Evolutionary conservation across 2,329 filamentous ascomycete species (phyloP).

Genomic region (Fusarium sp.): DNA sequence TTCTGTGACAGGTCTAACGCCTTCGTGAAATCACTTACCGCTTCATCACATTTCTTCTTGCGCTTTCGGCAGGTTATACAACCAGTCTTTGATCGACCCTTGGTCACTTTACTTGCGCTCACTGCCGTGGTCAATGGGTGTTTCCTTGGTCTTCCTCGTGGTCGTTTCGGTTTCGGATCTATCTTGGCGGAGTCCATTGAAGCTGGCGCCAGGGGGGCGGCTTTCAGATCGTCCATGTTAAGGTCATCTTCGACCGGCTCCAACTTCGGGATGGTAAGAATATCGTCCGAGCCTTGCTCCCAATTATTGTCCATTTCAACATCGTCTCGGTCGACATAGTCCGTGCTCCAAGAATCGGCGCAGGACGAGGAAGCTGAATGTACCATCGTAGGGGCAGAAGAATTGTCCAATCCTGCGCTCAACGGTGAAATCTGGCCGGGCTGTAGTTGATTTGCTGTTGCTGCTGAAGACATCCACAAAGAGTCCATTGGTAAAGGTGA

Average conservation of each 20-base stretch:
- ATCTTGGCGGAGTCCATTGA: conserved; percentile 35
- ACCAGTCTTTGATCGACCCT: conserved; percentile 77
- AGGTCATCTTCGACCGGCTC: conserved; percentile 68
- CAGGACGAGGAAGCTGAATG: conserved; percentile 60
- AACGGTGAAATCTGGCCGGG: conserved; percentile 64
- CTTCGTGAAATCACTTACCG: conserved; percentile 40
- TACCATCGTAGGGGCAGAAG: conserved; percentile 54
- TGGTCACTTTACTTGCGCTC: conserved; percentile 75
- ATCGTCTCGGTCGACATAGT: conserved; percentile 53
- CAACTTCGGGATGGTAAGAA: conserved; percentile 62
- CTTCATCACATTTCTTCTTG: conserved; percentile 79
- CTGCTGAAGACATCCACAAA: conserved; percentile 43
- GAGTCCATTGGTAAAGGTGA: conserved; percentile 49
- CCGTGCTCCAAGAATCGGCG: conserved; percentile 57
- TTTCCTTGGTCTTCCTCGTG: conserved; percentile 85
- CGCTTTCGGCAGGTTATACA: conserved; percentile 74
- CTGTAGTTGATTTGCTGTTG: conserved; percentile 47
- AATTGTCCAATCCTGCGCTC: conserved; percentile 61
- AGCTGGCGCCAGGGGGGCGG: conserved; percentile 47
- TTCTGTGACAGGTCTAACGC: background rate
- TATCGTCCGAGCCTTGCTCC: conserved; percentile 60
- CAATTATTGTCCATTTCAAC: conserved; percentile 56
- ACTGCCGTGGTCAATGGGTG: conserved; percentile 72
- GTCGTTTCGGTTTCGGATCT: conserved; percentile 66
- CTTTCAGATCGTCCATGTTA: conserved; percentile 63